Evolutionary conservation across 139 green algal genomes (phyloP), one percentile per base, ranked within the genome.

Genomic region (Haematococcus lacustris): DNA sequence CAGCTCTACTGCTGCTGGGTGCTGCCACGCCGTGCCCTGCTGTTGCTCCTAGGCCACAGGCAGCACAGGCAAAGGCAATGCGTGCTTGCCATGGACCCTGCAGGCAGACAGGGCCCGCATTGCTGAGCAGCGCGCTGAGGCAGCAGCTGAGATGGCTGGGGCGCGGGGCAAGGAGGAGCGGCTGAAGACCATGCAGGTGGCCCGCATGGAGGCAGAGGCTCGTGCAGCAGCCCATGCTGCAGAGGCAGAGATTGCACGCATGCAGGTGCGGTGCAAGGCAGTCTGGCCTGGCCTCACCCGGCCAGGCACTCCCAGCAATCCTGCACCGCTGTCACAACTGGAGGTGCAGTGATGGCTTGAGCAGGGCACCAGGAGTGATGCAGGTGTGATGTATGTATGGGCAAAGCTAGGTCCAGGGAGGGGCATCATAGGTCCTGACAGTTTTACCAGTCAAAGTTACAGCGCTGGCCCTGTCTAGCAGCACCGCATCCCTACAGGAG

Each of bases 171-270:
- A 87, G 61, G 70, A 73, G 63, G 71, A 80, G 38, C 74, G 78
- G 21, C 39, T 85, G 38, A 76, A 76, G 23, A 21, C 50, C 1
- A 64, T 85, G 41, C 78, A 85, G 76, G 51, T 78, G 1, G 76
- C 76, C 0, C 65, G 78, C 4, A 71, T 78, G 5, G 82, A 87
- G 70, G 82, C 82, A 33, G 82, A 87, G 68, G 82, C 82, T 7
- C 73, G 82, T 0, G 76, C 82, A 59, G 82, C 82, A 4, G 82
- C 78, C 26, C 82, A 87, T 39, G 82, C 82, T 13, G 78, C 83
- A 38, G 76, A 84, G 33, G 65, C 74, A 3, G 79, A 84, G 68
- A 69, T 84, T 3, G 51, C 71, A 67, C 59, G 79, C 1, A 67
- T 84, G 71, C 79, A 84, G 73, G 71, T 81, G 65, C n/a, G 43